Evolutionary conservation across 495 filamentous ascomycete species (phyloP), one percentile per base, ranked within the genome.

Genomic region (Penicillium antarcticum): DNA sequence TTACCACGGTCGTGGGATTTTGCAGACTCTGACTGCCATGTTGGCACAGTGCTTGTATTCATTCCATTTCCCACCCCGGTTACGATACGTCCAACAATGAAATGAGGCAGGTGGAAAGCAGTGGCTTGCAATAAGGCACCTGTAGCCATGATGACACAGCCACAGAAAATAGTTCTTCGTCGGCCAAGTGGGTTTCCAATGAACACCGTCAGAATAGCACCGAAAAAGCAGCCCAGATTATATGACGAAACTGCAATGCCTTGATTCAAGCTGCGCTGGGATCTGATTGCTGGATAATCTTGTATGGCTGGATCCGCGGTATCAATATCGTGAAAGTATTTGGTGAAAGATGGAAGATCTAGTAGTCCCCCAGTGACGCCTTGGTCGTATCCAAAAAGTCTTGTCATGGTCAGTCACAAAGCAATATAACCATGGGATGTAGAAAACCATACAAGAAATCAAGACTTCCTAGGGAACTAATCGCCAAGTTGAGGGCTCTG

Each of bases 221-320:
- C 87, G 44, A 83, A 59, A 66, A 91, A 89, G 64, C 86, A 91
- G 13, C 88, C 87, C n/a, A 89, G 53, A 58, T 89, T 87, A 72
- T 89, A 91, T 11, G 78, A 74, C 1, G 83, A 79, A 9, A 80
- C 83, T 1, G 84, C 72, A 71, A 68, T 72, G 11, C 79, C 79
- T 70, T 83, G 48, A 51, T 59, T 68, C 14, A 45, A n/a, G 23
- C 57, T 60, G 40, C 65, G 65, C 48, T 65, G 55, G 18, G 65
- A 65, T 14, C 17, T 14, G 3, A 51, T 13, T 2, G 48, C 33
- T 5, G 13, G 9, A 9, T 48, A 17, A 6, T 38, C 35, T 5
- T 23, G 1, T 17, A 62, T 56, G 4, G 17, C 16, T 2, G 44
- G 40, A 29, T 66, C 63, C 0, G 37, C 1, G 10, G 53, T 23